Evolutionary conservation across 2,329 filamentous ascomycete genomes (phyloP).

Genomic region (Dactylonectria estremocensis): DNA sequence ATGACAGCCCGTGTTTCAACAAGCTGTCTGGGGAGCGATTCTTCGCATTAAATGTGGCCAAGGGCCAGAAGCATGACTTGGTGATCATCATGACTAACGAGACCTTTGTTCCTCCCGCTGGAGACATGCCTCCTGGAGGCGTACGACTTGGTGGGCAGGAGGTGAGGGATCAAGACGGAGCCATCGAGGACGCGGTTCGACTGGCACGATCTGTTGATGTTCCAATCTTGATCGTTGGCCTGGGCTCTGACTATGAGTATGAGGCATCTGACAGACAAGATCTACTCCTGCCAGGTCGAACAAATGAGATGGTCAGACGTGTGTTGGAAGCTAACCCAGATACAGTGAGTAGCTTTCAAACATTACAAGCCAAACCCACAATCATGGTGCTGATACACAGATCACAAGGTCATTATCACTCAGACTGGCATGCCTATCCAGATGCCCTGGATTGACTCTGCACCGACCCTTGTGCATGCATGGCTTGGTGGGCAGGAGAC

Average conservation of each 20-base stretch:
- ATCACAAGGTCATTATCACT: not conserved
- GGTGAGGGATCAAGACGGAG: constrained; percentile 45
- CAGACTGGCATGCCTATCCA: not conserved
- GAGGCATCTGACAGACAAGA: constrained; percentile 64
- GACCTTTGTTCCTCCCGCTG: no score
- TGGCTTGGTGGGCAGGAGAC: constrained; percentile 1
- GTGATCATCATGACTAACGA: constrained; percentile 38
- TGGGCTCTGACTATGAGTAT: constrained; percentile 62
- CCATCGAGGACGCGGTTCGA: constrained; percentile 51
- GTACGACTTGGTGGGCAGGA: constrained; percentile 35
- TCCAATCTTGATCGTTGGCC: constrained; percentile 68
- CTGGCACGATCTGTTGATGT: constrained; percentile 62
- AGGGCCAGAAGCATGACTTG: constrained; percentile 30
- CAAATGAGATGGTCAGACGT: constrained; percentile 24
- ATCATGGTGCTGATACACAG: no score
- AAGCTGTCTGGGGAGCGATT: constrained; percentile 37
- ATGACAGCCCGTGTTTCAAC: constrained; percentile 53
- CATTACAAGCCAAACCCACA: no score
- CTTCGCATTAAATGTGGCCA: not conserved
- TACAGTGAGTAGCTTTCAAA: constrained; percentile 8
- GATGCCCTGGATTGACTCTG: not conserved
- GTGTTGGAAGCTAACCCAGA: constrained; percentile 21
- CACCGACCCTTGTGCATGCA: not conserved
- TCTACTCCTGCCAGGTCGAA: constrained; percentile 1
- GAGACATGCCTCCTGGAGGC: constrained; percentile 5